A percentile compares a stretch with the other conserved stretches of the same genome.
Conservation (phyloP, 148 eudicot species). For the Fagopyrum homotropicum region DNA sequence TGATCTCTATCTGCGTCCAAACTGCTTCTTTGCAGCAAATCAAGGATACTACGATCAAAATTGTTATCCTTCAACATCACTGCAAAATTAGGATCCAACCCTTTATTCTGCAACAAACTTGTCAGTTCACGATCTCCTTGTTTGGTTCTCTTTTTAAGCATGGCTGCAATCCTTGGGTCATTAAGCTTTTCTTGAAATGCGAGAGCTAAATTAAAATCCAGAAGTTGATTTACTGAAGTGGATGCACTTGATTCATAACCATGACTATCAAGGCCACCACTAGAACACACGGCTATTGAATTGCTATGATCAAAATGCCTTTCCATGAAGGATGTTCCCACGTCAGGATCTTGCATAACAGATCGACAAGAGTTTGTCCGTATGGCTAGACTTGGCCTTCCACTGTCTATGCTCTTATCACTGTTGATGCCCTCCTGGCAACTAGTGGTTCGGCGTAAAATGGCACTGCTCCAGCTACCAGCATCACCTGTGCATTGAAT, state of each 20-base stretch:
- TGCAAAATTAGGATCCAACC: slow-evolving; percentile 96
- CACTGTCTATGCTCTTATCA: slow-evolving; percentile 91
- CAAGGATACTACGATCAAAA: slow-evolving; percentile 87
- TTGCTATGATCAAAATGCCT: slow-evolving; percentile 48
- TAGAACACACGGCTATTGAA: slow-evolving; percentile 57
- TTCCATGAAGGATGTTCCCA: slow-evolving; percentile 58
- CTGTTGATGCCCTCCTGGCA: slow-evolving; percentile 72
- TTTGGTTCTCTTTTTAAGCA: slow-evolving; percentile 62
- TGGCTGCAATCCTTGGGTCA: slow-evolving; percentile 77
- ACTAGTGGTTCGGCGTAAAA: slow-evolving; percentile 28
- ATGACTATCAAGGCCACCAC: slow-evolving; percentile 91
- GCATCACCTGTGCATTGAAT: slow-evolving; percentile 62
- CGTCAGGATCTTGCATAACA: slow-evolving; percentile 78
- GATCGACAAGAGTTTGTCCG: slow-evolving; percentile 91
- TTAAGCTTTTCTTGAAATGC: slow-evolving; percentile 83
- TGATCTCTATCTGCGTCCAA: slow-evolving; percentile 99
- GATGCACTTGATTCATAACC: slow-evolving; percentile 83
- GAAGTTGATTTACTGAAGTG: slow-evolving; percentile 61
- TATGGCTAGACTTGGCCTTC: slow-evolving; percentile 83
- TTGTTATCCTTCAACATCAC: slow-evolving; percentile 96
- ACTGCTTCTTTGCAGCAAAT: slow-evolving; percentile 95
- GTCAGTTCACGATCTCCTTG: slow-evolving; percentile 76
- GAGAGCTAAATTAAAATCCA: slow-evolving; percentile 75
- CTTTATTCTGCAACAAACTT: slow-evolving; percentile 84
- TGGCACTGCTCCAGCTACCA: slow-evolving; percentile 48